These are phyloP conservation scores for Venturia carpophila DNA, from an alignment of 2,329 filamentous ascomycete genomes.

Conservation along the genomic window DNA sequence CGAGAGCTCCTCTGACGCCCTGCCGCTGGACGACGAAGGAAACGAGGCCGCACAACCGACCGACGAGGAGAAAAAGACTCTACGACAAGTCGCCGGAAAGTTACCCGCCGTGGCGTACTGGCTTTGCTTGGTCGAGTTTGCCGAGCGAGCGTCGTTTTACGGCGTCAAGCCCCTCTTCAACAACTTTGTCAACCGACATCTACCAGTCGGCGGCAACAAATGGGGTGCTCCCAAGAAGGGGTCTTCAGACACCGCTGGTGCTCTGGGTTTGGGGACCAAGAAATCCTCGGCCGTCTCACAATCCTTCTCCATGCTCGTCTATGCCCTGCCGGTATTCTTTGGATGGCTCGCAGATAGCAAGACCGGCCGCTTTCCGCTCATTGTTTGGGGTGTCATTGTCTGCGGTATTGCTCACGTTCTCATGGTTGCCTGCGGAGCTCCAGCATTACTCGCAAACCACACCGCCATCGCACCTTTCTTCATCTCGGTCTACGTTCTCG, in stretches of 20 bases:
- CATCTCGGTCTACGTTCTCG: constrained; percentile 13
- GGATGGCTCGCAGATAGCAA: constrained; percentile 40
- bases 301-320: constrained; percentile 49
- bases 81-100: constrained; percentile 43
- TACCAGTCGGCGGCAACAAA: constrained; percentile 16
- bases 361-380: constrained; percentile 35
- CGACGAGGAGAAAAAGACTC: constrained; percentile 38
- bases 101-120: constrained; percentile 48
- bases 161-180: constrained; percentile 33
- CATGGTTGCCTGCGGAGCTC: constrained; percentile 23
- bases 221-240: constrained; percentile 11
- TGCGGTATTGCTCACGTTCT: constrained; percentile 26
- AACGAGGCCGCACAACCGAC: constrained; percentile 32
- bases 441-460: constrained; percentile 19
- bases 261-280: constrained; percentile 5
- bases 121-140: constrained; percentile 53
- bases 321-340: constrained; percentile 46
- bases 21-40: constrained; percentile 15
- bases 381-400: constrained; percentile 33
- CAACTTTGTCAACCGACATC: constrained; percentile 10
- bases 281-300: constrained; percentile 1
- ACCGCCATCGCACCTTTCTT: constrained; percentile 12
- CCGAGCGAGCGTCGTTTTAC: constrained; percentile 55
- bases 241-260: constrained; percentile 12
- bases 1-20: not conserved